Conservation (phyloP, 805 yeast species). For the Metschnikowia orientalis region DNA sequence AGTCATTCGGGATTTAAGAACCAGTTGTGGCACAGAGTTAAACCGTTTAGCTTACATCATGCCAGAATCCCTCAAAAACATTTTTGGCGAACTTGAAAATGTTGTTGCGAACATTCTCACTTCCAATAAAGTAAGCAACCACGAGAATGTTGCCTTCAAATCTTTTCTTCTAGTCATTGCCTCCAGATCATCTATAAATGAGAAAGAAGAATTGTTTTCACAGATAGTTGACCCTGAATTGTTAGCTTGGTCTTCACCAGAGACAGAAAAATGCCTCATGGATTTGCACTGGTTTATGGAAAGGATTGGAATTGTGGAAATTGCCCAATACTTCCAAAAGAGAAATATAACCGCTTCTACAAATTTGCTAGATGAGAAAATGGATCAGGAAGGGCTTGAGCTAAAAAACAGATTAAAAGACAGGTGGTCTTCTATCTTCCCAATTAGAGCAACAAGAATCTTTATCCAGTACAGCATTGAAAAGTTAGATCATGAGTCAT, state of each 20-base stretch:
- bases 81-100: constrained; percentile 74
- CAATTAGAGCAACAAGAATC: constrained; percentile 91
- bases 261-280: constrained; percentile 80
- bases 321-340: constrained; percentile 82
- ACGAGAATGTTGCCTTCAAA: constrained; percentile 90
- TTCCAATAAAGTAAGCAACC: constrained; percentile 70
- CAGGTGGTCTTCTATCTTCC: constrained; percentile 92
- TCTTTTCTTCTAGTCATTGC: constrained; percentile 89
- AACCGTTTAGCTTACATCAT: constrained; percentile 90
- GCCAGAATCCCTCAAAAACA: constrained; percentile 83
- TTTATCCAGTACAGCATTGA: constrained; percentile 95
- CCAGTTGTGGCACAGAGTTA: constrained; percentile 91
- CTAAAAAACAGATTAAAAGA: constrained; percentile 76
- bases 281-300: constrained; percentile 99
- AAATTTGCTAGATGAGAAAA: constrained; percentile 67
- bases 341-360: constrained; percentile 77
- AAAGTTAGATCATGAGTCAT: constrained; percentile 72
- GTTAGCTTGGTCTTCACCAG: constrained; percentile 87
- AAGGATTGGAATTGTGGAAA: constrained; percentile 87
- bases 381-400: constrained; percentile 83
- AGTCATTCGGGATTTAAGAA: constrained; percentile 77
- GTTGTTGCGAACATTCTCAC: constrained; percentile 71
- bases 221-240: constrained; percentile 91
- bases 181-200: constrained; percentile 70
- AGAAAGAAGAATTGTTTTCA: constrained; percentile 74